Evolutionary conservation across 2,329 filamentous ascomycete genomes (phyloP), one percentile per base, ranked within the genome.

Genomic region (Berkeleyomyces rouxiae): DNA sequence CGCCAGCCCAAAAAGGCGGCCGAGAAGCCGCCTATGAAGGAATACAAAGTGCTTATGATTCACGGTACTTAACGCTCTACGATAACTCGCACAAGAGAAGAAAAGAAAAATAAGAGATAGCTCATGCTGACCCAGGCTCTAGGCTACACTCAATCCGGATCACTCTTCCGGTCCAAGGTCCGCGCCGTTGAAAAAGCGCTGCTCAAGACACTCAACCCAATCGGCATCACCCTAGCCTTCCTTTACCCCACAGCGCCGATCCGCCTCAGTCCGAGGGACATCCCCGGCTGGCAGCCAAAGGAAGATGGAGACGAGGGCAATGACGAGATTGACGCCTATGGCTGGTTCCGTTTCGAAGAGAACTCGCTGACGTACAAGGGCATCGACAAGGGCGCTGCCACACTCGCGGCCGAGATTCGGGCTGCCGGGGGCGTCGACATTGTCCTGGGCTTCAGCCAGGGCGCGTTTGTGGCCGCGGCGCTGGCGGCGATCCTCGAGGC

Each of bases 71-170:
- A 31, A 55, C 36, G 3, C 51, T 36, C 10, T 4, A 9, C 13
- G 31, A 37, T 55, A 3, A 44, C 44, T 43, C n/a, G 57, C n/a
- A 40, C 9, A 3, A 60, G 4, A 63, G 2, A 4, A 37, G 13
- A 10, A 61, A 11, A 31, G n/a, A 31, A 4, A 51, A 16, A 7
- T 1, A 23, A 23, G 23, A 23, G 23, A 23, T 23, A 23, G 2
- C 23, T 23, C 37, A 47, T 61, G 9, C 60, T 55, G 43, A 65
- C 37, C 6, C 61, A 59, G 13, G 44, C 53, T 44, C 9, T 63
- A 85, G 87, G 92, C 73, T 96, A 85, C 80, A 96, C 92, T 6
- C 92, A 97, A 78, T 95, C 88, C 37, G 90, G 91, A 3, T 74
- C 85, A 3, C 78, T 90, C 66, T 96, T 96, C 81, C 86, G 83